phyloP scores from a whole-genome alignment of 2,329 filamentous ascomycete genomes.

The Leptographium procerum region DNA sequence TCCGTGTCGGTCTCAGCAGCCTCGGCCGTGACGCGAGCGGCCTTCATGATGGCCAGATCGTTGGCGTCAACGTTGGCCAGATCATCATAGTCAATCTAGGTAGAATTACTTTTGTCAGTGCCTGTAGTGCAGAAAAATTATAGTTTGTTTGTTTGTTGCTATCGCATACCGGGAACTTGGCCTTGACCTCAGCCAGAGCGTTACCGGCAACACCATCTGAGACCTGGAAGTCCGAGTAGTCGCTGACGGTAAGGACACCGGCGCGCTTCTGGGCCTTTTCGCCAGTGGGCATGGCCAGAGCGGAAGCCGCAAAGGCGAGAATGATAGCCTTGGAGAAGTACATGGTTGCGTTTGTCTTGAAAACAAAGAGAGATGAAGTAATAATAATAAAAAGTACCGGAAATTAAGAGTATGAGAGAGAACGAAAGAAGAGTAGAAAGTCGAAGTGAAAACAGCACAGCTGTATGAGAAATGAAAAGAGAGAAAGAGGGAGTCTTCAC shows the following conservation, averaged over 20 bases:
- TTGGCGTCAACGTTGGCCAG: slow-evolving; percentile 32
- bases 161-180: slow-evolving; percentile 37
- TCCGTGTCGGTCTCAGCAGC: slow-evolving; percentile 37
- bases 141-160: neutral
- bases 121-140: neutral
- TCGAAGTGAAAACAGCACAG: slow-evolving; percentile 11
- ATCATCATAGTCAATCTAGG: slow-evolving; percentile 30
- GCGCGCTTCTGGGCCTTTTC: slow-evolving; percentile 17
- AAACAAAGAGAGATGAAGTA: neutral
- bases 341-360: slow-evolving; percentile 16
- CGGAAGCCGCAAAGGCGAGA: slow-evolving; percentile 24
- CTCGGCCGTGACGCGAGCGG: slow-evolving; percentile 38
- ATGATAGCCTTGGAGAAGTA: slow-evolving; percentile 25
- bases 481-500: slow-evolving; percentile 7
- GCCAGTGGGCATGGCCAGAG: slow-evolving; percentile 20
- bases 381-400: neutral
- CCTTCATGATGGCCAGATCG: slow-evolving; percentile 39
- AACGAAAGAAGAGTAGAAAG: neutral
- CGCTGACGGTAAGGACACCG: slow-evolving; percentile 18
- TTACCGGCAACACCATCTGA: slow-evolving; percentile 40
- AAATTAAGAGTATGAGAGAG: neutral
- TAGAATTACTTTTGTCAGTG: neutral
- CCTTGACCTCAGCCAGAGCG: slow-evolving; percentile 39
- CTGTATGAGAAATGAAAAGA: slow-evolving; percentile 8
- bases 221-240: slow-evolving; percentile 33